These are phyloP conservation scores for Quercus bicolor DNA, from an alignment of 306 rosid species.

Conservation along the genomic window DNA sequence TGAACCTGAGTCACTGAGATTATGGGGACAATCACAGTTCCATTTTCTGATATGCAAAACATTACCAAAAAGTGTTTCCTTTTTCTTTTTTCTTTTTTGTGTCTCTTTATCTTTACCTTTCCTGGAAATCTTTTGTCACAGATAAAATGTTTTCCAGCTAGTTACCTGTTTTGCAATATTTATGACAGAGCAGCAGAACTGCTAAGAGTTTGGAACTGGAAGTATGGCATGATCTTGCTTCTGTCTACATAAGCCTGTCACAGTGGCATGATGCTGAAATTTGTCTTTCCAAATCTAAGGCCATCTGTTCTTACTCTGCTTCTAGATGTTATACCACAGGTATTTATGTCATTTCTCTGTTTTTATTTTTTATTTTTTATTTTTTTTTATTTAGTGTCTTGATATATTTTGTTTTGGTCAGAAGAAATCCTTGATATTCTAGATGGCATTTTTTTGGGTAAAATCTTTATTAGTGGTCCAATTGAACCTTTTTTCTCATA, in stretches of 20 bases:
- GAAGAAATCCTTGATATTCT: background rate
- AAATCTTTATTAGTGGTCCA: background rate
- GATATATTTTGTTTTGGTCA: background rate
- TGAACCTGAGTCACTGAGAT: background rate
- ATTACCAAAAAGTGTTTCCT: background rate
- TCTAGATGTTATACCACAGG: slow-evolving; percentile 68
- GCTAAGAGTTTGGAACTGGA: slow-evolving; percentile 67
- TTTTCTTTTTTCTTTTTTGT: background rate
- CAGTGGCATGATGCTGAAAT: slow-evolving; percentile 74
- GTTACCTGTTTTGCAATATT: slow-evolving; percentile 8
- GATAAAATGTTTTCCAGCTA: slow-evolving; percentile 8
- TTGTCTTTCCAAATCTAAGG: slow-evolving; percentile 75
- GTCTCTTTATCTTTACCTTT: background rate
- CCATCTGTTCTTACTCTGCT: slow-evolving; percentile 54
- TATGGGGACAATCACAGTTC: background rate
- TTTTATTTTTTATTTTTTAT: background rate
- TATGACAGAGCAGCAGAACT: slow-evolving; percentile 51
- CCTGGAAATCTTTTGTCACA: background rate
- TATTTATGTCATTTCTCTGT: slow-evolving; percentile 15
- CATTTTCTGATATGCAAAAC: background rate
- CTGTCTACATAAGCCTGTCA: slow-evolving; percentile 59
- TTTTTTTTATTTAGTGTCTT: background rate
- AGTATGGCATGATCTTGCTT: slow-evolving; percentile 83
- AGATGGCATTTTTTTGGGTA: background rate
- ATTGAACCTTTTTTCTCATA: background rate